Evolutionary conservation across 139 green algal species (phyloP).

Genomic region (Chlorella sp.): DNA sequence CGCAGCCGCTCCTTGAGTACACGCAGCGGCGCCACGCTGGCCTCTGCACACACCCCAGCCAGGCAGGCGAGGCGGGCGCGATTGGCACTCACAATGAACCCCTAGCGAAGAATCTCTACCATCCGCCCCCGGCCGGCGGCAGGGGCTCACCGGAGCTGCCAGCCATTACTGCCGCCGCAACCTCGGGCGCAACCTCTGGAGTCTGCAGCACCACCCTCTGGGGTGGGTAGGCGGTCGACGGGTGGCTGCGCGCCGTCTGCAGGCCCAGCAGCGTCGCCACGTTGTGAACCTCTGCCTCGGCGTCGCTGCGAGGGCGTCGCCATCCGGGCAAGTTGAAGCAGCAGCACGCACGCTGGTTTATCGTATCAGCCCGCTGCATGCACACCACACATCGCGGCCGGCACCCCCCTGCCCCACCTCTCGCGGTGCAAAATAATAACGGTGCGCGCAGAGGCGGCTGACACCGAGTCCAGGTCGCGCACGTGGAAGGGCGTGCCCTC

Average conservation of each 20-base stretch:
- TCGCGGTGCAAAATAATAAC: slow-evolving; percentile 34
- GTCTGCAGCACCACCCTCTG: slow-evolving; percentile 31
- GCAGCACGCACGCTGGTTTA: not conserved
- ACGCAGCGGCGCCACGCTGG: slow-evolving; percentile 9
- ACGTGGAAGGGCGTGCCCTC: too few species aligned
- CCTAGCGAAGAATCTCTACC: too few species aligned
- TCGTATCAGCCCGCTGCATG: too few species aligned
- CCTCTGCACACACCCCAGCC: not conserved
- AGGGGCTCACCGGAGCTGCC: too few species aligned
- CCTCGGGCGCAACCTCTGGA: not conserved
- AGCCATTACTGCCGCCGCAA: too few species aligned
- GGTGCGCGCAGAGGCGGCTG: slow-evolving; percentile 20
- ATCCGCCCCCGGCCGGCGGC: too few species aligned
- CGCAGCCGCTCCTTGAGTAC: too few species aligned
- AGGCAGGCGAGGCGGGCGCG: not conserved
- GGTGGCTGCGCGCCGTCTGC: slow-evolving; percentile 22
- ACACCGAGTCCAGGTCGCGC: slow-evolving; percentile 26
- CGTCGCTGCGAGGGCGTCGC: too few species aligned
- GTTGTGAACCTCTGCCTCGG: slow-evolving; percentile 18
- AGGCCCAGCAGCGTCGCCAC: slow-evolving; percentile 21
- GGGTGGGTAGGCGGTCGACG: not conserved
- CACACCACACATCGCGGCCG: too few species aligned
- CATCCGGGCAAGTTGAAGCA: too few species aligned
- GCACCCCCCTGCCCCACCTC: not conserved
- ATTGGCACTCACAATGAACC: too few species aligned